Base-by-base conservation (phyloP, 177 flowering plant species). In the Vitis hybrid region DNA sequence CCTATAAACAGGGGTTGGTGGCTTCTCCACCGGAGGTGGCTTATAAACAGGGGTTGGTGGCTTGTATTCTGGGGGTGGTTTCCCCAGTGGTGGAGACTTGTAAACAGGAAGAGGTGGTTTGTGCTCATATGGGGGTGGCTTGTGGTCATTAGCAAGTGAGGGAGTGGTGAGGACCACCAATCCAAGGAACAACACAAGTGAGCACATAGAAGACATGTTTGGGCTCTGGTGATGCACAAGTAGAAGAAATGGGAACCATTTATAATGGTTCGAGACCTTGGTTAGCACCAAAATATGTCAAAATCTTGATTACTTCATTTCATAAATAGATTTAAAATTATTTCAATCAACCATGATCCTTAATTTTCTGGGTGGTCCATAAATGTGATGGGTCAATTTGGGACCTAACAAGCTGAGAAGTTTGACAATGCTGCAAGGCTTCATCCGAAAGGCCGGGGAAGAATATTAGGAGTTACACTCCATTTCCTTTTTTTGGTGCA, bases 131-230 rank as follows among this genome's bases (percentile, higher is more conserved):
- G 22, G 22, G 22, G 22, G 22, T 22, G 22, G 22, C 22, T 22
- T 22, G 62, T 51, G 13, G 14, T 51, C 50, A 69, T 5, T 7
- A 39, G 10, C 64, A 61, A 33, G 50, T 5, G 64, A 61, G 2
- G 64, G 49, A 61, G 18, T 61, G 64, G 64, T 33, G 8, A 61
- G 64, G 9, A 33, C 50, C 64, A 61, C 64, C 10, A 14, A 45
- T 19, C 64, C 45, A 2, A 61, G 64, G 20, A 61, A 31, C 64
- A 61, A 61, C 19, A 2, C 20, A 0, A 61, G 11, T 33, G 33
- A 61, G 18, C 12, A 10, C 13, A 3, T 2, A 16, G 10, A 48
- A 61, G 64, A 61, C 64, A 61, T 61, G 2, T 31, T 33, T 61
- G 64, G n/a, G 64, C 49, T 59, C n/a, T 64, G 55, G 16, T 64